These are phyloP conservation scores for Wickerhamomyces rabaulensis DNA, from an alignment of 805 yeast genomes.

Conservation along the genomic window DNA sequence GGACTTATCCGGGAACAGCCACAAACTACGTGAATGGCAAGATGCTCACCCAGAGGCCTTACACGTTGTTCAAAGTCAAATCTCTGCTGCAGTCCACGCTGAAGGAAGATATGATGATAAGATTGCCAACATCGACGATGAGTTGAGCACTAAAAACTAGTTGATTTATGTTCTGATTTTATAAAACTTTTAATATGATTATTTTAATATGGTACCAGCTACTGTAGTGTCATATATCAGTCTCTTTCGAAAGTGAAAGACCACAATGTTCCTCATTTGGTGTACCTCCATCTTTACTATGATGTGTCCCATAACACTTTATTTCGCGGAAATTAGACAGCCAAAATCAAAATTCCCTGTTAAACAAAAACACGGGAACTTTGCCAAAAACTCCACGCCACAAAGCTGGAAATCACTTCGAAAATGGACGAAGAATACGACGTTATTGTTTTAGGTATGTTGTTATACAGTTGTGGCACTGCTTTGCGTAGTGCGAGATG, in stretches of 20 bases:
- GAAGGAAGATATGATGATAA: constrained; percentile 10
- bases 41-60: constrained; percentile 63
- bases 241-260: no score
- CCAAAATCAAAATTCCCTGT: no score
- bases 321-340: no score
- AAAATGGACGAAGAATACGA: constrained; percentile 94
- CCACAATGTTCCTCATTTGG: no score
- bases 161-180: not conserved
- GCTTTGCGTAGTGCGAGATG: no score
- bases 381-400: not conserved
- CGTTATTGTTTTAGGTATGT: constrained; percentile 85
- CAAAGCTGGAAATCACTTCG: not conserved
- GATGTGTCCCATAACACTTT: not conserved
- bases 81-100: constrained; percentile 35
- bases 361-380: no score
- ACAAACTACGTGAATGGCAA: constrained; percentile 77
- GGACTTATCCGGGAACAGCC: constrained; percentile 74
- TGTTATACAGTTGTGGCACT: not conserved
- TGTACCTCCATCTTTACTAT: no score
- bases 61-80: constrained; percentile 68
- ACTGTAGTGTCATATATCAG: no score
- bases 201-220: no score
- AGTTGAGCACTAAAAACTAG: constrained; percentile 5
- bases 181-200: not conserved
- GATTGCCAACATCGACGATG: constrained; percentile 20